Conservation (phyloP, 345 rosid genomes). For the Eucalyptus decipiens region DNA sequence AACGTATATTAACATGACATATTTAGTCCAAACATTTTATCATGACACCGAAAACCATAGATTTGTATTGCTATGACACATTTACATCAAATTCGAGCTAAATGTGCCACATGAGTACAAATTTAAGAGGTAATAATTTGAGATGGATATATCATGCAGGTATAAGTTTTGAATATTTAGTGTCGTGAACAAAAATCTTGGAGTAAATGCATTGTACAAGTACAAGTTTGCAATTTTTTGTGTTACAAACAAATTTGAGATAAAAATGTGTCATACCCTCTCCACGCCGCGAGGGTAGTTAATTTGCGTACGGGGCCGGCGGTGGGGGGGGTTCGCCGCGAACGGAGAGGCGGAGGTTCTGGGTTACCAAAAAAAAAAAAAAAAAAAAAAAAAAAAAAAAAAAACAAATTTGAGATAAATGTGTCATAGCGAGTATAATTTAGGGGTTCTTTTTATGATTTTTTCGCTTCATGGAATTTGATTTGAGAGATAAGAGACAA, state of each 20-base stretch:
- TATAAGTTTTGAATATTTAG: not conserved
- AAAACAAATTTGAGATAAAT: not conserved
- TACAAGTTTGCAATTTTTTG: too few species aligned
- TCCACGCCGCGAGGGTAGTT: too few species aligned
- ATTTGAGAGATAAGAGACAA: not conserved
- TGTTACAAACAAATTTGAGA: not conserved
- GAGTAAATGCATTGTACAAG: not conserved
- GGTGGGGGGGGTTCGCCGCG: too few species aligned
- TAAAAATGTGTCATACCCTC: too few species aligned
- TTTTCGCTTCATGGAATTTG: not conserved
- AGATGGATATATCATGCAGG: not conserved
- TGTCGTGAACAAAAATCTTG: not conserved
- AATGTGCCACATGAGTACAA: not conserved
- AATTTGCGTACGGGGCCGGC: too few species aligned
- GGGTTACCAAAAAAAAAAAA: too few species aligned
- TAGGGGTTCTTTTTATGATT: not conserved
- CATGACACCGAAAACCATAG: too few species aligned
- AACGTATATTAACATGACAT: too few species aligned
- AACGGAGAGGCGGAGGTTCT: too few species aligned
- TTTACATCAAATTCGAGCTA: not conserved
- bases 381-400: too few species aligned
- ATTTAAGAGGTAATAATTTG: too few species aligned
- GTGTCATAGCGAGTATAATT: not conserved
- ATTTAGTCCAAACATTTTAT: not conserved
- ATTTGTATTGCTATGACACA: too few species aligned